Evolutionary conservation across 78 protist species (phyloP), one percentile per base, ranked within the genome.

Genomic region (Capsaspora owczarzaki): DNA sequence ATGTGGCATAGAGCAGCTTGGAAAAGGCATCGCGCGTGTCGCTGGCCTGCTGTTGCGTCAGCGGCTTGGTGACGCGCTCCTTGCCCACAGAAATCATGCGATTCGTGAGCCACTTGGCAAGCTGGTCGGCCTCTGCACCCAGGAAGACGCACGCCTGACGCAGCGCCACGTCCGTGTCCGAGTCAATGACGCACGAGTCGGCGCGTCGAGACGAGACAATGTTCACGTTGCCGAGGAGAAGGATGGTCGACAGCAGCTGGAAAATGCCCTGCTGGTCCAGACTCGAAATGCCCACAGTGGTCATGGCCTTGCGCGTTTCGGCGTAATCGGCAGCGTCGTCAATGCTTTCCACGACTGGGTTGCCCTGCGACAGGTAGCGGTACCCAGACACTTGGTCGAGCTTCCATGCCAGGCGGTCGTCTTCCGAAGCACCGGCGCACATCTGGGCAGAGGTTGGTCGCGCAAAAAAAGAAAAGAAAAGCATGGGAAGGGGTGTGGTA

Each of bases 11-110:
- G 20, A 92, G 0, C 25, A 53, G 63, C 82, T 92, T 92, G 40
- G 87, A 86, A 6, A 92, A 47, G 2, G 95, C 90, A 46, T 88
- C 90, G 16, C 90, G n/a, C 23, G 37, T 71, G 20, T 27, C 47
- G 22, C 3, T 1, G 10, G 85, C 85, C 37, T 51, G 6, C 37
- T 71, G 27, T 60, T 3, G 42, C 10, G 51, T 43, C 77, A 35
- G n/a, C 23, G 77, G 61, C 12, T 5, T 37, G 27, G 29, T 27
- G 25, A 71, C 8, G 33, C 1, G 31, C 47, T 69, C 72, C 43
- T 35, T 35, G 41, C 72, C 43, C 41, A 35, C 41, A 14, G 72
- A 33, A 25, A 35, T 63, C 72, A 6, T 8, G 33, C 23, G 6
- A 35, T 63, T 3, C 25, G 72, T 63, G 42, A 63, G 6, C 66